phyloP scores from a whole-genome alignment of 176 grass and related monocot genomes.

The Aegilops bicornis region DNA sequence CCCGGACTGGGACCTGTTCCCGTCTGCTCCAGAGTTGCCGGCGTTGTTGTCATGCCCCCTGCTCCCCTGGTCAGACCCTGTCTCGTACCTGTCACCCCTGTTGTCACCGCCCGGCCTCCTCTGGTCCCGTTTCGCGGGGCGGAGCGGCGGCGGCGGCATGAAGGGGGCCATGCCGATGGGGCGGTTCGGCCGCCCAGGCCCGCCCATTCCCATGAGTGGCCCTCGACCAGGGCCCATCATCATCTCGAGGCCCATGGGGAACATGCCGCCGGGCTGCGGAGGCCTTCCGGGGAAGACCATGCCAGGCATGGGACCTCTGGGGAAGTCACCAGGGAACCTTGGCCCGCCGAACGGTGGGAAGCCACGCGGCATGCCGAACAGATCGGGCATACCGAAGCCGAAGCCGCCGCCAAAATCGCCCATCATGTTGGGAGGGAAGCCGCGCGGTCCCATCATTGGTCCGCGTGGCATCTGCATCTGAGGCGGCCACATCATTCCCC shows the following conservation, averaged over 20 bases:
- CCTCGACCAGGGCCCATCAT: conserved; percentile 81
- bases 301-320: conserved; percentile 65
- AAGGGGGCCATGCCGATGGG: conserved; percentile 76
- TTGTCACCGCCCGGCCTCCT: conserved; percentile 61
- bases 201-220: conserved; percentile 68
- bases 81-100: conserved; percentile 50
- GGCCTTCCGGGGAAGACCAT: conserved; percentile 82
- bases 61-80: conserved; percentile 64
- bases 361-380: conserved; percentile 69
- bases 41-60: conserved; percentile 51
- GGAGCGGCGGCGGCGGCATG: conserved; percentile 46
- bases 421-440: conserved; percentile 89
- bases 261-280: conserved; percentile 50
- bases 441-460: conserved; percentile 62
- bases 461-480: conserved; percentile 68
- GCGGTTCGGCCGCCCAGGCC: conserved; percentile 65
- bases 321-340: conserved; percentile 70
- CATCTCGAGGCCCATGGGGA: conserved; percentile 74
- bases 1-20: conserved; percentile 44
- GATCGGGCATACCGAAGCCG: conserved; percentile 76
- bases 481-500: conserved; percentile 81
- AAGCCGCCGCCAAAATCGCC: conserved; percentile 57
- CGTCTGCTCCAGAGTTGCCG: conserved; percentile 49
- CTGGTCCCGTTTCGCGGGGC: conserved; percentile 59
- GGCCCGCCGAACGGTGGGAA: conserved; percentile 82